phyloP scores from a whole-genome alignment of 2,329 filamentous ascomycete species.

The Colletotrichum australisinense region DNA sequence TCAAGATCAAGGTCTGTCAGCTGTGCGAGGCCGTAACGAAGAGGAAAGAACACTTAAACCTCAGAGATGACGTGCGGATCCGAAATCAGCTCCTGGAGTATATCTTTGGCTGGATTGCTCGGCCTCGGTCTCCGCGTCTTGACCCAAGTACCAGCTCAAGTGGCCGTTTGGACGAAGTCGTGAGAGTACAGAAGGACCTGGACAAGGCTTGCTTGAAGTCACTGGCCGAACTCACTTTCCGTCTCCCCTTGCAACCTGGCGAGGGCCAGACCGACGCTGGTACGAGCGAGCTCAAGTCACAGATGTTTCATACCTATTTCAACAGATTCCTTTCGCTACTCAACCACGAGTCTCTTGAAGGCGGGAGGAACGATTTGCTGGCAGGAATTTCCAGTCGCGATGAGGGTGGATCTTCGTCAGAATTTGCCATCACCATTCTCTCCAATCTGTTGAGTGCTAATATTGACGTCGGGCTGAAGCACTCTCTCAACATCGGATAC shows the following conservation, averaged over 20 bases:
- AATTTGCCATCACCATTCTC: constrained; percentile 74
- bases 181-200: constrained; percentile 71
- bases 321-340: constrained; percentile 75
- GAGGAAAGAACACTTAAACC: constrained; percentile 75
- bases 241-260: constrained; percentile 73
- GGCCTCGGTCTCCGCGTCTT: constrained; percentile 63
- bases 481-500: constrained; percentile 77
- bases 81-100: constrained; percentile 76
- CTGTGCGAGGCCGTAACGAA: constrained; percentile 73
- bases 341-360: constrained; percentile 65
- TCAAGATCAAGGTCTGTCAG: constrained; percentile 78
- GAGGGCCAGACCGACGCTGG: constrained; percentile 75
- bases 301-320: constrained; percentile 80
- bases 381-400: constrained; percentile 52
- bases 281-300: constrained; percentile 75
- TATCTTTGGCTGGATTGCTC: constrained; percentile 76
- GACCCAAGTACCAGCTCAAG: constrained; percentile 51
- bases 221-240: constrained; percentile 74
- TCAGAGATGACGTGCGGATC: constrained; percentile 76
- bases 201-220: constrained; percentile 74
- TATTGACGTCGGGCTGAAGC: constrained; percentile 77
- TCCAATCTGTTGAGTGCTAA: constrained; percentile 78
- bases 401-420: constrained; percentile 66
- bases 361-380: constrained; percentile 54
- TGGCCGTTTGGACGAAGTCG: constrained; percentile 66